A percentile compares a stretch with the other conserved stretches of the same genome.
Evolutionary conservation across 2,329 filamentous ascomycete species (phyloP).

Genomic region (Berkeleyomyces basicola): DNA sequence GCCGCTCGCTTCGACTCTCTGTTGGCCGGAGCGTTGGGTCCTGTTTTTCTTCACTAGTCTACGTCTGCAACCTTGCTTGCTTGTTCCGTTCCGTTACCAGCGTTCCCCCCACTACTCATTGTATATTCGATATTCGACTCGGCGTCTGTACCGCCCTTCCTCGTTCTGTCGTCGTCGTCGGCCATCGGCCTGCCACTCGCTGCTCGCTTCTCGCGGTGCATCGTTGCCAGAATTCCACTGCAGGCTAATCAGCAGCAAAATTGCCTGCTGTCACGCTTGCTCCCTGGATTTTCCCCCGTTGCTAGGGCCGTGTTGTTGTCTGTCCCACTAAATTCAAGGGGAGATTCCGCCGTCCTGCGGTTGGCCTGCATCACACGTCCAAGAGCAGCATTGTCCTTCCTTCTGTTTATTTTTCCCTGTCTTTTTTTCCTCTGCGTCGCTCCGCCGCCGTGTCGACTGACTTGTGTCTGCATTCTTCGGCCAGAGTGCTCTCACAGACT

Average conservation of each 20-base stretch:
- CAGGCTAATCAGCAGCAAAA: neutral
- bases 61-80: neutral
- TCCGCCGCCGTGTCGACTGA: neutral
- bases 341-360: neutral
- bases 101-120: neutral
- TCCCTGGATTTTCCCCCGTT: neutral
- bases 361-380: neutral
- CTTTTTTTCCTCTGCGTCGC: conserved; percentile 3
- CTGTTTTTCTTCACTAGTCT: neutral
- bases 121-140: too few relatives aligned
- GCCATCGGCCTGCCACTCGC: too few relatives aligned
- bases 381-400: neutral
- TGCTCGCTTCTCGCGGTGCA: neutral
- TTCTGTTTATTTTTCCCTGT: conserved; percentile 1
- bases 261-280: neutral
- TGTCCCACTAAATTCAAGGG: conserved; percentile 2
- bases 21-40: neutral
- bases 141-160: neutral
- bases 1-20: neutral
- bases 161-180: too few relatives aligned
- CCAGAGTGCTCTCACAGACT: neutral
- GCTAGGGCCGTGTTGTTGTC: conserved; percentile 3
- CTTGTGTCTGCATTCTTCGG: neutral
- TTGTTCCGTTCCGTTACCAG: neutral
- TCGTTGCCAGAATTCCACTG: neutral